Conservation (phyloP, 306 rosid genomes). For the Crotalaria pallida region DNA sequence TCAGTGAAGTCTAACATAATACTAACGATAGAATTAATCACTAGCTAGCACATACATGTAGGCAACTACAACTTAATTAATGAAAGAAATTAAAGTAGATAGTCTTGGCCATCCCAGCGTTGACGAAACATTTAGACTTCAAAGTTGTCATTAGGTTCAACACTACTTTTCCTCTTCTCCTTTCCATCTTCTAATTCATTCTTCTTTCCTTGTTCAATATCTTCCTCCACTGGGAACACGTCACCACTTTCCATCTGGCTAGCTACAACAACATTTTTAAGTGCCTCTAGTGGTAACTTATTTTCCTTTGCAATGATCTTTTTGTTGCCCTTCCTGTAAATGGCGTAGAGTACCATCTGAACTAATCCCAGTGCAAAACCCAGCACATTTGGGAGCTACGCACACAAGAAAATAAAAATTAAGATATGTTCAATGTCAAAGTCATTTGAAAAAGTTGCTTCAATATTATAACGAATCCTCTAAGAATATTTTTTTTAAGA, state of each 20-base stretch:
- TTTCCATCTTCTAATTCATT: background rate
- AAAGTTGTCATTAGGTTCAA: background rate
- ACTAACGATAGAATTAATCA: no score
- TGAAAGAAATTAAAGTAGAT: no score
- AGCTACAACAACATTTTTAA: slow-evolving; percentile 14
- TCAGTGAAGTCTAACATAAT: no score
- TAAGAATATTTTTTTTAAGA: no score
- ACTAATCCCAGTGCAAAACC: slow-evolving; percentile 65
- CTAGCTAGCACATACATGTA: no score
- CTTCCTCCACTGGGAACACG: background rate
- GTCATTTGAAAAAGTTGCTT: background rate
- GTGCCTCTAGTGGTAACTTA: slow-evolving; percentile 11
- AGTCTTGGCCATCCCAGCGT: no score
- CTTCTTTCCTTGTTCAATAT: background rate
- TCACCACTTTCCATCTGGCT: background rate
- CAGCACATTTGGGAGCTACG: slow-evolving; percentile 66
- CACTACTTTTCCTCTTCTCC: background rate
- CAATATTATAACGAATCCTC: background rate
- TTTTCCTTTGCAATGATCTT: slow-evolving; percentile 13
- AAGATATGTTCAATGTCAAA: background rate
- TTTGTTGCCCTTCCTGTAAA: slow-evolving; percentile 45
- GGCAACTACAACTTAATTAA: no score
- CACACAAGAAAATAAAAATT: background rate
- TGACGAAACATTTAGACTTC: background rate
- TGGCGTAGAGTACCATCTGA: slow-evolving; percentile 66